Conservation (phyloP, 2,329 filamentous ascomycete species). For the Colletotrichum somersetense region DNA sequence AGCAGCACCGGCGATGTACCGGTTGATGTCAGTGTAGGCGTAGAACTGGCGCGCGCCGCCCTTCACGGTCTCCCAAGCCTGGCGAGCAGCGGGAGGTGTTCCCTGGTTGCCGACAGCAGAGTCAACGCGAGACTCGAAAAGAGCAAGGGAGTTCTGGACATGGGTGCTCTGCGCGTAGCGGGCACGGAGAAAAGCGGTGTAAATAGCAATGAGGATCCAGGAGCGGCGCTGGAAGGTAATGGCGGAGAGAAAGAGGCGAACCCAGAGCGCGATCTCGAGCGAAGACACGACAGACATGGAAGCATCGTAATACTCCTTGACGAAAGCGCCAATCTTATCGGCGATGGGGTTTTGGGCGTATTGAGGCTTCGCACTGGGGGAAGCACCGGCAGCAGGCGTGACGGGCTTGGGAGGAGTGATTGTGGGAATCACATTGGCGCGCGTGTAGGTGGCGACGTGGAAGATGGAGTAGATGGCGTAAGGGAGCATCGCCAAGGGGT, state of each 20-base stretch:
- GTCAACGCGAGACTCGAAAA: slow-evolving; percentile 81
- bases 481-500: slow-evolving; percentile 89
- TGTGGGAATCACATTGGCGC: slow-evolving; percentile 91
- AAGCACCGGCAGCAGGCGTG: slow-evolving; percentile 66
- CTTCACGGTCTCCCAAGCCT: slow-evolving; percentile 87
- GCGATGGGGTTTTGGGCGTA: slow-evolving; percentile 71
- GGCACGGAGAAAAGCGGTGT: slow-evolving; percentile 92
- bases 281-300: slow-evolving; percentile 94
- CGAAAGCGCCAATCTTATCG: slow-evolving; percentile 89
- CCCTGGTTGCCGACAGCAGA: slow-evolving; percentile 87
- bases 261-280: slow-evolving; percentile 90
- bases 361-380: slow-evolving; percentile 69
- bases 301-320: slow-evolving; percentile 97
- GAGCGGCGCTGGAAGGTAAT: slow-evolving; percentile 90
- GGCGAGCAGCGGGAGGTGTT: slow-evolving; percentile 82
- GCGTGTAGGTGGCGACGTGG: slow-evolving; percentile 97
- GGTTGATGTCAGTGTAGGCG: slow-evolving; percentile 81
- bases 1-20: slow-evolving; percentile 73
- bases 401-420: slow-evolving; percentile 75
- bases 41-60: slow-evolving; percentile 78
- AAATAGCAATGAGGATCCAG: slow-evolving; percentile 87
- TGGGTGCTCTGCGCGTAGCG: slow-evolving; percentile 92
- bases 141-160: slow-evolving; percentile 84
- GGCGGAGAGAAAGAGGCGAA: slow-evolving; percentile 83
- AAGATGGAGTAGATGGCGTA: slow-evolving; percentile 98